Percentiles rank a stretch among this genome's conserved stretches.
These are phyloP conservation scores for Monosporozyma solicola DNA, from an alignment of 805 yeast genomes.

Conservation along the genomic window DNA sequence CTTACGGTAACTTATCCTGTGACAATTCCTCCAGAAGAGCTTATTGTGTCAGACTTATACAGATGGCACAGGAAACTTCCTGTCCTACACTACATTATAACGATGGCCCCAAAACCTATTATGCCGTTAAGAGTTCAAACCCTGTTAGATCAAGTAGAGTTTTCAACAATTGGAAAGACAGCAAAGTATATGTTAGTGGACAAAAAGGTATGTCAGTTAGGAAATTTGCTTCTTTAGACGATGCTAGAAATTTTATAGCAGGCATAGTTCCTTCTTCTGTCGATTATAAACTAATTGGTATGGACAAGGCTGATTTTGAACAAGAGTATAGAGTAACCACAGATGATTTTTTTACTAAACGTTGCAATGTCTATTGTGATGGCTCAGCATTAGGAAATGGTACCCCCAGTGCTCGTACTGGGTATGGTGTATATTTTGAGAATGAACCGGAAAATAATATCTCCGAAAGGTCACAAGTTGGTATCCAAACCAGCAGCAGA, in stretches of 20 bases:
- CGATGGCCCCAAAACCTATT: slow-evolving; percentile 10
- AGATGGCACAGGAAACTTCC: not conserved
- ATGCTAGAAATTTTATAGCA: slow-evolving; percentile 29
- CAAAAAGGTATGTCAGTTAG: slow-evolving; percentile 35
- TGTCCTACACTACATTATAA: not conserved
- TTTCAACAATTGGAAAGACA: slow-evolving; percentile 28
- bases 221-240: slow-evolving; percentile 31
- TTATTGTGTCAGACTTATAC: not conserved
- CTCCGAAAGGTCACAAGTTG: slow-evolving; percentile 41
- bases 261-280: slow-evolving; percentile 9
- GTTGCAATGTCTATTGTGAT: slow-evolving; percentile 51
- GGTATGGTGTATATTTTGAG: slow-evolving; percentile 73
- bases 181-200: slow-evolving; percentile 24
- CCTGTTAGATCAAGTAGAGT: slow-evolving; percentile 21
- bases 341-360: slow-evolving; percentile 2
- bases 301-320: slow-evolving; percentile 8
- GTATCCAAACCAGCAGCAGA: slow-evolving; percentile 61
- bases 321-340: slow-evolving; percentile 3
- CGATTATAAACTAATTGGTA: slow-evolving; percentile 18
- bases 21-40: not conserved
- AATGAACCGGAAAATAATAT: slow-evolving; percentile 40
- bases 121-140: slow-evolving; percentile 29
- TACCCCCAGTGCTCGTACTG: slow-evolving; percentile 31
- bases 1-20: not conserved
- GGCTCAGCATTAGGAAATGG: slow-evolving; percentile 70